phyloP scores from a whole-genome alignment of 768 basidiomycete genomes.

The Terana coerulea region DNA sequence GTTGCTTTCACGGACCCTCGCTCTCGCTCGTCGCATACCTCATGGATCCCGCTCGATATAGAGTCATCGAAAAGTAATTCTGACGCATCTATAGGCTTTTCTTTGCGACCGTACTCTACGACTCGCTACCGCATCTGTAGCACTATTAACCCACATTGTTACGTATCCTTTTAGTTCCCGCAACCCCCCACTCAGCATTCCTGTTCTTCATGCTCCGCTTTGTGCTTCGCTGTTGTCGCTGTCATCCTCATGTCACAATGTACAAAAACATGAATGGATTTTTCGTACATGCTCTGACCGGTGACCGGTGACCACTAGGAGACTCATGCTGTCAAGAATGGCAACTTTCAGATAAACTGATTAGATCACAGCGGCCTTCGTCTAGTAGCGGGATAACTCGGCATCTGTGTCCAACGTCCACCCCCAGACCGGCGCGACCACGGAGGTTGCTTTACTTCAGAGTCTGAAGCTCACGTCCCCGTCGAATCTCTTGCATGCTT shows the following conservation, averaged over 20 bases:
- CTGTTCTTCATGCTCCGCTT: constrained; percentile 28
- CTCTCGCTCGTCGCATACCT: neutral
- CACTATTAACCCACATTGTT: constrained; percentile 8
- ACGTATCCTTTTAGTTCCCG: constrained; percentile 4
- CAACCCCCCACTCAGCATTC: constrained; percentile 27
- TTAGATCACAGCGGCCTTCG: neutral
- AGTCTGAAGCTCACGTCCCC: too few species aligned
- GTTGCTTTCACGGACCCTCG: neutral
- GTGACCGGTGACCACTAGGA: too few species aligned
- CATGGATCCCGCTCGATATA: constrained; percentile 4
- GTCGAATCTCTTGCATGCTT: too few species aligned
- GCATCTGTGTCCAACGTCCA: neutral
- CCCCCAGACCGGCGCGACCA: too few species aligned
- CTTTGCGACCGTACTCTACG: constrained; percentile 10
- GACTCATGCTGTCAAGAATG: too few species aligned
- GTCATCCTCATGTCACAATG: constrained; percentile 38
- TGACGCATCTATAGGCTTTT: constrained; percentile 52
- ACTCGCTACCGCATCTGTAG: constrained; percentile 36
- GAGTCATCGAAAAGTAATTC: constrained; percentile 14
- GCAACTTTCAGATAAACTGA: neutral
- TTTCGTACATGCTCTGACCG: too few species aligned
- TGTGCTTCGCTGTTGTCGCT: constrained; percentile 10
- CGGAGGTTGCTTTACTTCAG: too few species aligned
- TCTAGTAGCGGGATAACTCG: neutral
- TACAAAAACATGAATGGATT: constrained; percentile 13